Evolutionary conservation across 345 rosid species (phyloP), one percentile per base, ranked within the genome.

Genomic region (Hibiscus syriacus): DNA sequence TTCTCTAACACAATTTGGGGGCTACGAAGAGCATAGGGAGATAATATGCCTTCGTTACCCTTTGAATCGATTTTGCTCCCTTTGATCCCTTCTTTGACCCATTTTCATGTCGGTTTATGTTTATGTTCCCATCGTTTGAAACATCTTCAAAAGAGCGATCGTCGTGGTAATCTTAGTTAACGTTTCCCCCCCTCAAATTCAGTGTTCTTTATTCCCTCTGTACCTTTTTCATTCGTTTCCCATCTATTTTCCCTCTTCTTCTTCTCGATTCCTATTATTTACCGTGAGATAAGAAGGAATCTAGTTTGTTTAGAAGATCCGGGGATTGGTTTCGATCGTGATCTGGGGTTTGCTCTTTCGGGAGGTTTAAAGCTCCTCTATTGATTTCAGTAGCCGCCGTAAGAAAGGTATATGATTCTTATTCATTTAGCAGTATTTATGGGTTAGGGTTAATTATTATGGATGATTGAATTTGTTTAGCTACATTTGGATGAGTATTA

Each of bases 151-250:
- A 93, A 93, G 77, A 55, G 95, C 71, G 94, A 91, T 86, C 84
- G 96, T 78, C 99, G 96, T 83, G 96, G 93, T 87, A 89, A 88
- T 80, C 98, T 89, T 80, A 91, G 98, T 86, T 91, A 86, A 85
- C 92, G 50, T 69, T 76, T 22, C 0, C 17, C 20, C 46, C 2
- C 6, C 5, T 6, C 64, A 72, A 48, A 38, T 56, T 10, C 16
- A 10, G 56, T 4, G 0, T 13, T 64, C 45, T n/a, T 20, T 1
- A 16, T 45, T 45, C 13, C 46, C n/a, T 41, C 13, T 27, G 32
- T 30, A 26, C 41, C 13, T 22, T 50, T 46, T 64, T 41, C 55
- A 17, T 3, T 52, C 20, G 36, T 29, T 7, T 34, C 57, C 16
- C 29, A 13, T 32, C 12, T 17, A 14, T 25, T 34, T 67, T 23